Evolutionary conservation across 352 stramenopile genomes (phyloP), one percentile per base, ranked within the genome.

Genomic region (Pythium dissotocum): DNA sequence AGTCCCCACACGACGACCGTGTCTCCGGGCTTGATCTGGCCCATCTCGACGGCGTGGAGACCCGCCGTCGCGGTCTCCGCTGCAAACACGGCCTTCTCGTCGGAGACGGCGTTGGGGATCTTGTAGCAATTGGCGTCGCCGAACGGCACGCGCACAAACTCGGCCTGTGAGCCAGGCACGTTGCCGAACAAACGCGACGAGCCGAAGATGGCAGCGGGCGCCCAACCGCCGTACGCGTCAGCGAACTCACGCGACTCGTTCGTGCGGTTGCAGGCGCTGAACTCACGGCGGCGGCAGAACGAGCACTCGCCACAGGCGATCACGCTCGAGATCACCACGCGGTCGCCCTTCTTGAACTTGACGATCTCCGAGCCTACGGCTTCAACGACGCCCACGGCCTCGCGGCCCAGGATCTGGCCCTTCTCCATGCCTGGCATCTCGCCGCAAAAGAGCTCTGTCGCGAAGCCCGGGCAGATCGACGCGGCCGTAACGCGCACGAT

Each of bases 101-200:
- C 80, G 12, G 70, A 67, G 13, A 92, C 63, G 30, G 73, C 67
- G 16, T 76, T 77, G 6, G 84, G 84, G 14, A 92, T 38, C 70
- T 84, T 84, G 65, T 82, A 83, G 69, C 84, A 90, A 72, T 91
- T 94, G 26, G 78, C 53, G 33, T 94, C 86, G 4, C 70, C 86
- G 49, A 86, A 90, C 5, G 86, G 86, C 65, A 94, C 86, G 21
- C 85, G 81, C 21, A 93, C 81, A 52, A 77, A 93, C 77, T 94
- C 81, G 8, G 87, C 87, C 59, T 92, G 82, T 21, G 83, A 79
- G 54, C 87, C 87, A 0, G 84, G 83, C 5, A 90, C 66, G 57
- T 86, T 88, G 61, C 77, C 80, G 24, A 85, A 53, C 76, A 90
- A 65, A 10, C 76, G 75, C 5, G 77, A 81, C 28, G 69, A 76